Evolutionary conservation across 106 monocot genomes (phyloP).

Genomic region (Narthecium ossifragum): DNA sequence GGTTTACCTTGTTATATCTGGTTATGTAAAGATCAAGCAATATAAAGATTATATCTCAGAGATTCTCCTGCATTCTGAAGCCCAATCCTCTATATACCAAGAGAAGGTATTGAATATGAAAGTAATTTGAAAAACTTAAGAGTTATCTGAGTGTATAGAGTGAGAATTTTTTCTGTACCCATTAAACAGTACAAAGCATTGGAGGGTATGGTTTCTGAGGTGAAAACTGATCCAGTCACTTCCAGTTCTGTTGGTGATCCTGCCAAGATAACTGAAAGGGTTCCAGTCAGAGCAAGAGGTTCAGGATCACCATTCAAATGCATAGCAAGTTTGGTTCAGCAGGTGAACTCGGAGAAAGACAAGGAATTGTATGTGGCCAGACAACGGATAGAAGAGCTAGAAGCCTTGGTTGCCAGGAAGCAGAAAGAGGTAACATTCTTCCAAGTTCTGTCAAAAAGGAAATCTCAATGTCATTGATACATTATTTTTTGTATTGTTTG

Average conservation of each 20-base stretch:
- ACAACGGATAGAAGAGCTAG: constrained; percentile 50
- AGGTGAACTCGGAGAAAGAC: constrained; percentile 65
- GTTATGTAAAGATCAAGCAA: constrained; percentile 35
- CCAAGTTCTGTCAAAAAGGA: too few species aligned
- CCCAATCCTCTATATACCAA: constrained; percentile 59
- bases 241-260: constrained; percentile 5
- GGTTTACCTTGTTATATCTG: neutral
- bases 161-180: neutral
- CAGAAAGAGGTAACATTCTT: constrained; percentile 60
- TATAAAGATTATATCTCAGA: constrained; percentile 62
- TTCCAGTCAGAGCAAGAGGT: constrained; percentile 33
- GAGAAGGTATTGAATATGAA: constrained; percentile 40
- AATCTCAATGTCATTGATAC: too few species aligned
- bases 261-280: constrained; percentile 34
- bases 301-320: constrained; percentile 79
- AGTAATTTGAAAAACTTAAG: neutral
- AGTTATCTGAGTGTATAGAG: neutral
- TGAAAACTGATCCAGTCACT: constrained; percentile 13
- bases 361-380: constrained; percentile 42
- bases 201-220: constrained; percentile 42
- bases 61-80: constrained; percentile 70
- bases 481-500: too few species aligned
- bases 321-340: constrained; percentile 63
- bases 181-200: constrained; percentile 57
- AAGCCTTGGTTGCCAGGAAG: constrained; percentile 30